These are phyloP conservation scores for Hypoxylon sp. DNA, from an alignment of 2,329 filamentous ascomycete species.

Conservation along the genomic window DNA sequence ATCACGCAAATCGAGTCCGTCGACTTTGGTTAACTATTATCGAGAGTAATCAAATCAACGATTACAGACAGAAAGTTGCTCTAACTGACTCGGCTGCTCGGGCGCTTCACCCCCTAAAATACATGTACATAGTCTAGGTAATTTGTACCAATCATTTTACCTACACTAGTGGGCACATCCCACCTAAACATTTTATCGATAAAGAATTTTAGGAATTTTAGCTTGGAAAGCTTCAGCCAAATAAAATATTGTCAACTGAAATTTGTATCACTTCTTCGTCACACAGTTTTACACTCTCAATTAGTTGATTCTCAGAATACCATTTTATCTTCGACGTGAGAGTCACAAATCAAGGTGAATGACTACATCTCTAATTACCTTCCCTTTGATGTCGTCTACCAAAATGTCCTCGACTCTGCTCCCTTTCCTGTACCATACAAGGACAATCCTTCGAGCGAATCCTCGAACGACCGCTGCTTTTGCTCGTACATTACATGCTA, in stretches of 20 bases:
- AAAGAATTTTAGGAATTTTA: too few relatives aligned
- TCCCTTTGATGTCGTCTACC: not conserved
- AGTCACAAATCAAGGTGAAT: not conserved
- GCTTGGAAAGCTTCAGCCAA: too few relatives aligned
- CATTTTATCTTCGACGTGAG: not conserved
- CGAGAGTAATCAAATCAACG: too few relatives aligned
- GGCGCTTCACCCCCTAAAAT: too few relatives aligned
- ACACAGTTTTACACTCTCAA: not conserved
- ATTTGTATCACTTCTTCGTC: not conserved
- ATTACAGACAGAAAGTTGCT: too few relatives aligned
- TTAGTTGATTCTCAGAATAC: not conserved
- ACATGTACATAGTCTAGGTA: too few relatives aligned
- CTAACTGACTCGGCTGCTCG: too few relatives aligned
- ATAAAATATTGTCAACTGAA: conserved; percentile 4
- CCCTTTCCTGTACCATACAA: conserved; percentile 80
- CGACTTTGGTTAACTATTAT: too few relatives aligned
- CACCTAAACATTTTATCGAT: too few relatives aligned
- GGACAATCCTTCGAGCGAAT: conserved; percentile 65
- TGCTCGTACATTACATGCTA: conserved; percentile 46
- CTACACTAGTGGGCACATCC: too few relatives aligned
- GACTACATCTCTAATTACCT: not conserved
- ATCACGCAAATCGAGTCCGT: too few relatives aligned
- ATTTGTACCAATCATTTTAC: too few relatives aligned
- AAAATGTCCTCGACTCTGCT: conserved; percentile 65
- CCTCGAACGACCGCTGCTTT: conserved; percentile 44